These are phyloP conservation scores for Cyclotella cryptica DNA, from an alignment of 108 stramenopile genomes.

Conservation along the genomic window DNA sequence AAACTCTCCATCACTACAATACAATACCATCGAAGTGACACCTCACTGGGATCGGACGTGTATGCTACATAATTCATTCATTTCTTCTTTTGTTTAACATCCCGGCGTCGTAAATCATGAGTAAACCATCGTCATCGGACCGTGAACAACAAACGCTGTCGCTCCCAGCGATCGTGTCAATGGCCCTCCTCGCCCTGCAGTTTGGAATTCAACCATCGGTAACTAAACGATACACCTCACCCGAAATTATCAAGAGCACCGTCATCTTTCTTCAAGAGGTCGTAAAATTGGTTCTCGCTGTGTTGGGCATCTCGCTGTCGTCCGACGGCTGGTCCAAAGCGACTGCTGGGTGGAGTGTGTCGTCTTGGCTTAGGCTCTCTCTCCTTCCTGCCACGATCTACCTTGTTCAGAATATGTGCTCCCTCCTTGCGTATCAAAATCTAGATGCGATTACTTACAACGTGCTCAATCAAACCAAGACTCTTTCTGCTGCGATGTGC, in stretches of 20 bases:
- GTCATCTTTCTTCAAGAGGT: conserved; percentile 82
- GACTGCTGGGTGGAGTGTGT: conserved; percentile 62
- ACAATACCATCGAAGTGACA: no score
- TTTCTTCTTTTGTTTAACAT: no score
- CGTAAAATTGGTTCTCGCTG: conserved; percentile 61
- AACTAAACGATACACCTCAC: conserved; percentile 71
- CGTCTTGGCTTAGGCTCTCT: conserved; percentile 72
- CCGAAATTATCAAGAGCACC: conserved; percentile 70
- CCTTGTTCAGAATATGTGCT: conserved; percentile 91
- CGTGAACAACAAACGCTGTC: not conserved
- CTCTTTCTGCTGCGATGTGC: conserved; percentile 91
- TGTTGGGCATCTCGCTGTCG: conserved; percentile 48
- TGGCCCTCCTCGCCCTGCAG: conserved; percentile 85
- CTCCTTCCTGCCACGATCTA: conserved; percentile 91
- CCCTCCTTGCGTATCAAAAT: conserved; percentile 89
- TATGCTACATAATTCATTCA: no score
- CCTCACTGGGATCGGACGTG: no score
- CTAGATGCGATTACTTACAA: conserved; percentile 94
- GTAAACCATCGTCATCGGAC: not conserved
- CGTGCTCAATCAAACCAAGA: conserved; percentile 98
- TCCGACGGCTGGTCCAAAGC: conserved; percentile 33
- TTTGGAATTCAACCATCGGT: conserved; percentile 93
- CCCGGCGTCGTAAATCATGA: not conserved
- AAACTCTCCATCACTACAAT: no score
- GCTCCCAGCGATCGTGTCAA: conserved; percentile 38